Evolutionary conservation across 345 rosid genomes (phyloP), one percentile per base, ranked within the genome.

Genomic region (Salix udensis): DNA sequence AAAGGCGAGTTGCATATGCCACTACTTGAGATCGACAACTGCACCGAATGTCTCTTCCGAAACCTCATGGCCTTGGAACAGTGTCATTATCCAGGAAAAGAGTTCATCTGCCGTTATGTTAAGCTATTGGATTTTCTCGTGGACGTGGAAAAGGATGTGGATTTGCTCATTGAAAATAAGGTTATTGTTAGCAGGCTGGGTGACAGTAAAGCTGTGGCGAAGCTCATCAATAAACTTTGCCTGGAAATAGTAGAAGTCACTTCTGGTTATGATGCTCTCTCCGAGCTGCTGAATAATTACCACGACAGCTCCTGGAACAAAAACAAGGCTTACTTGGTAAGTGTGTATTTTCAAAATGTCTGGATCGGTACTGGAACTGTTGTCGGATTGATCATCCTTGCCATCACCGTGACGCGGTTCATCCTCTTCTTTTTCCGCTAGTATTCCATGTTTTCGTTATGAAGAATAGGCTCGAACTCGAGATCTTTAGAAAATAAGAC

Each of bases 81-180:
- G 16, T 12, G 48, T 44, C 48, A 3, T 44, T 44, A 44, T 44
- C 48, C 48, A 44, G 0, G 16, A 44, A 1, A 44, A 11, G 48
- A 44, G 16, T 12, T 0, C 3, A 44, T 44, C 48, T 44, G 48
- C 48, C 48, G 16, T 12, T 44, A 44, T 44, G 48, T 44, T 44
- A 44, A 1, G 82, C 40, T 85, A 14, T 71, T 80, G 80, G 82
- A 82, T 75, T 80, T 55, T 11, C 85, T 85, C 37, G 66, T 82
- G 3, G 76, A 77, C 39, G 75, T 72, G 0, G 74, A 48, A 1
- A 19, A 52, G 12, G 85, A 80, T 14, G 80, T 70, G 39, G 84
- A 78, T 12, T 78, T 85, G 53, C 87, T 82, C 11, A 60, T 82
- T 44, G 75, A 73, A 64, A 85, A 74, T 44, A 73, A 31, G 7